Percentiles rank a stretch among this genome's conserved stretches.
These are phyloP conservation scores for Boletus tylopilopsis DNA, from an alignment of 768 basidiomycete genomes.

Conservation along the genomic window DNA sequence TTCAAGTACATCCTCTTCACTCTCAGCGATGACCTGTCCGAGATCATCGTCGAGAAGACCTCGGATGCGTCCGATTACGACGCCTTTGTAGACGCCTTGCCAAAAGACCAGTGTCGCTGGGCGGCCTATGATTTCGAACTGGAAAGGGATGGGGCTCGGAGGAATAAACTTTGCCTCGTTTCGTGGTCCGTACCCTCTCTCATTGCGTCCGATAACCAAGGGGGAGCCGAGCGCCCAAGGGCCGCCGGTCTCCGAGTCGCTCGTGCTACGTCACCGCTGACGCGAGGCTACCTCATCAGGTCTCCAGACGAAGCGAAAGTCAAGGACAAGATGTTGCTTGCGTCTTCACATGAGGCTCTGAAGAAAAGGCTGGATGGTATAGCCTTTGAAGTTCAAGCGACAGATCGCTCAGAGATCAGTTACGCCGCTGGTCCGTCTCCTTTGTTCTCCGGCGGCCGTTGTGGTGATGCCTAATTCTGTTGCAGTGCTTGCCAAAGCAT, in stretches of 20 bases:
- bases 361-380: slow-evolving; percentile 72
- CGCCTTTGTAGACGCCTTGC: slow-evolving; percentile 68
- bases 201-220: background rate
- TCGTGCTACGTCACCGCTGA: background rate
- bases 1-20: slow-evolving; percentile 81
- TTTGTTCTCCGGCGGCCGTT: background rate
- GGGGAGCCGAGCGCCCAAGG: too few species aligned
- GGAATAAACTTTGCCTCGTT: slow-evolving; percentile 83
- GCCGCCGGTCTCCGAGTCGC: too few species aligned
- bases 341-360: slow-evolving; percentile 83
- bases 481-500: slow-evolving; percentile 20
- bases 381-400: slow-evolving; percentile 80
- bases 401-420: slow-evolving; percentile 69
- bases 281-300: slow-evolving; percentile 43
- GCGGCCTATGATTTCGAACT: slow-evolving; percentile 93
- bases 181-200: slow-evolving; percentile 65
- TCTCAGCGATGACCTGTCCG: slow-evolving; percentile 55
- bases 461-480: background rate
- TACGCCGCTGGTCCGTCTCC: slow-evolving; percentile 58
- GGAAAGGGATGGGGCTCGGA: slow-evolving; percentile 57
- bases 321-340: slow-evolving; percentile 91
- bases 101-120: slow-evolving; percentile 74
- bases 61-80: slow-evolving; percentile 57
- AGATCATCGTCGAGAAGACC: slow-evolving; percentile 75
- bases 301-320: slow-evolving; percentile 80